phyloP scores from a whole-genome alignment of 2,329 filamentous ascomycete genomes.

The Coniella vitis region DNA sequence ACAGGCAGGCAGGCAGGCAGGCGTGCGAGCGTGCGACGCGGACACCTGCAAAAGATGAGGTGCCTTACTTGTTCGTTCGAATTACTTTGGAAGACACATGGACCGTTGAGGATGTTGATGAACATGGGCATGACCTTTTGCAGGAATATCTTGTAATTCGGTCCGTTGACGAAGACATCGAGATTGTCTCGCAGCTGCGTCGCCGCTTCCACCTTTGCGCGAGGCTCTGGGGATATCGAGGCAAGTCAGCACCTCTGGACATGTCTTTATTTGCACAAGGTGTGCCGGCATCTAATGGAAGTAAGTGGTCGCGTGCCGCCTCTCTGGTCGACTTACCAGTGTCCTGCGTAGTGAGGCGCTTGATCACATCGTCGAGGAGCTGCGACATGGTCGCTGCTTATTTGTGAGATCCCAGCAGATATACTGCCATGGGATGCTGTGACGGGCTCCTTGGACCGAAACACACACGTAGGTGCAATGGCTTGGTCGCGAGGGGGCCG shows the following conservation, averaged over 20 bases:
- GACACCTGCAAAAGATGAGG: background rate
- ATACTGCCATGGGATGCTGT: slow-evolving; percentile 15
- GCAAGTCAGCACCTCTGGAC: slow-evolving; percentile 10
- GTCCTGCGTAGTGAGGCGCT: slow-evolving; percentile 50
- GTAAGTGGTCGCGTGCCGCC: background rate
- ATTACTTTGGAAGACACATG: slow-evolving; percentile 84
- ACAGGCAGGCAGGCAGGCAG: no score
- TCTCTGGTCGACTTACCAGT: slow-evolving; percentile 36
- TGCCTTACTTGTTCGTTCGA: slow-evolving; percentile 74
- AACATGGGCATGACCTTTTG: slow-evolving; percentile 86
- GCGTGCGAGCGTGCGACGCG: no score
- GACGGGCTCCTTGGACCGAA: background rate
- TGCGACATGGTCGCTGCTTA: slow-evolving; percentile 54
- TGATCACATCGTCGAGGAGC: slow-evolving; percentile 57
- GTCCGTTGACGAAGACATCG: slow-evolving; percentile 75
- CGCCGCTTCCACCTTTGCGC: slow-evolving; percentile 74
- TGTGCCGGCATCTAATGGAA: no score
- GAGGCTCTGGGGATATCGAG: slow-evolving; percentile 54
- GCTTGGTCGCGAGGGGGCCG: background rate
- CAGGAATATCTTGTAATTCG: slow-evolving; percentile 74
- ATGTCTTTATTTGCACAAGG: no score
- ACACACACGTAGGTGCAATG: background rate
- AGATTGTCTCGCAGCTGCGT: slow-evolving; percentile 84
- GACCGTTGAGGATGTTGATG: slow-evolving; percentile 73
- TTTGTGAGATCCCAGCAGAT: background rate